These are phyloP conservation scores for Teratosphaeria gauchensis DNA, from an alignment of 2,329 filamentous ascomycete genomes.

Conservation along the genomic window DNA sequence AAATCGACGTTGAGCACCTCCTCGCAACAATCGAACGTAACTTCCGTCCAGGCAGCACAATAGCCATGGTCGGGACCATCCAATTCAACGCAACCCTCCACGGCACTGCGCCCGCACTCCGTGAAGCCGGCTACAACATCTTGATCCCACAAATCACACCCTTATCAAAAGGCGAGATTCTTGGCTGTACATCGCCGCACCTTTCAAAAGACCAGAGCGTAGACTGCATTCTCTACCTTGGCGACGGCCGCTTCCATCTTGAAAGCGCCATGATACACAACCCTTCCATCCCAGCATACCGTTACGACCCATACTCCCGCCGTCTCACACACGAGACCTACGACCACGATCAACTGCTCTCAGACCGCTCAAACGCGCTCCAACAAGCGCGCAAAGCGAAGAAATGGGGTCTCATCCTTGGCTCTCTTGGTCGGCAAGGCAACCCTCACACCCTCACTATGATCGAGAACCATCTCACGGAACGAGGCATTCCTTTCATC, in stretches of 20 bases:
- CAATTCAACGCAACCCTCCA: constrained; percentile 98
- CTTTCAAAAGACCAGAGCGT: constrained; percentile 48
- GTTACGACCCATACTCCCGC: constrained; percentile 93
- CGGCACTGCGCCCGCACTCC: constrained; percentile 65
- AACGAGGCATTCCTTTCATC: constrained; percentile 67
- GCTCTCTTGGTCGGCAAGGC: constrained; percentile 83
- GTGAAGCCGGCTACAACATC: constrained; percentile 74
- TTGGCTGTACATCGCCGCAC: constrained; percentile 89
- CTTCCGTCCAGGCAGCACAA: constrained; percentile 72
- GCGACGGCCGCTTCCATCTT: constrained; percentile 88
- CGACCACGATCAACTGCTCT: constrained; percentile 83
- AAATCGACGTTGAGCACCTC: constrained; percentile 83
- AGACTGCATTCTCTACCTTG: constrained; percentile 78
- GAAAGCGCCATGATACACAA: constrained; percentile 99
- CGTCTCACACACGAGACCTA: constrained; percentile 87
- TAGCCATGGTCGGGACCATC: constrained; percentile 92
- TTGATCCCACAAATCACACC: constrained; percentile 88
- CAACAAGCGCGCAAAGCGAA: constrained; percentile 61
- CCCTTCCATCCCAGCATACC: constrained; percentile 77
- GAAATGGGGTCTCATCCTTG: constrained; percentile 93
- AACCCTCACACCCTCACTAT: constrained; percentile 86
- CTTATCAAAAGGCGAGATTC: constrained; percentile 85
- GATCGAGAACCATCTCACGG: constrained; percentile 67
- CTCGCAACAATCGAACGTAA: constrained; percentile 81
- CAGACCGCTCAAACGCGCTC: constrained; percentile 68